A percentile compares a stretch with the other conserved stretches of the same genome.
These are phyloP conservation scores for Whalleya microplaca DNA, from an alignment of 2,329 filamentous ascomycete genomes.

Conservation along the genomic window DNA sequence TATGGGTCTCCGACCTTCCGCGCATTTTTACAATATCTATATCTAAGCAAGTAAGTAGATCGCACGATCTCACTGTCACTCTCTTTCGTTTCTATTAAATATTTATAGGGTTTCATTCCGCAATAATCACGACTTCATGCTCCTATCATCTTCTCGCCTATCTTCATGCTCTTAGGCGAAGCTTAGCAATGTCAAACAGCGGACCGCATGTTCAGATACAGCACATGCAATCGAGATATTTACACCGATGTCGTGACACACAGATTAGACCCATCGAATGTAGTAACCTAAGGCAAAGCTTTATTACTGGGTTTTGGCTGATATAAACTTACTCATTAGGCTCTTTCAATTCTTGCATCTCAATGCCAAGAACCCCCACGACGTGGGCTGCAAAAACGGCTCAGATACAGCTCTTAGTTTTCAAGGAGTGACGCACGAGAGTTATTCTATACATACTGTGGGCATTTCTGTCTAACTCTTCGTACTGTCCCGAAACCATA, in stretches of 20 bases:
- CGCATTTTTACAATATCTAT: slow-evolving; percentile 14
- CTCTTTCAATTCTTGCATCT: slow-evolving; percentile 28
- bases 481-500: slow-evolving; percentile 9
- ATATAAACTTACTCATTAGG: slow-evolving; percentile 28
- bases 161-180: slow-evolving; percentile 11
- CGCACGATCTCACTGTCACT: slow-evolving; percentile 19
- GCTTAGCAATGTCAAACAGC: slow-evolving; percentile 13
- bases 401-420: slow-evolving; percentile 11
- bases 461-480: slow-evolving; percentile 9
- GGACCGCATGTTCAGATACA: not conserved
- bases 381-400: slow-evolving; percentile 9
- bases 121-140: slow-evolving; percentile 16
- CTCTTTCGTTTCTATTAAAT: slow-evolving; percentile 9
- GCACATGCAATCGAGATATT: slow-evolving; percentile 7
- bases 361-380: slow-evolving; percentile 13
- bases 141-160: slow-evolving; percentile 11
- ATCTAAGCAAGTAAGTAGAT: slow-evolving; percentile 16
- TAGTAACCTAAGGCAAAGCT: slow-evolving; percentile 15
- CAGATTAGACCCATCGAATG: slow-evolving; percentile 16
- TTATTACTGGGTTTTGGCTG: slow-evolving; percentile 27
- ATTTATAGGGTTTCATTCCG: slow-evolving; percentile 22
- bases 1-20: slow-evolving; percentile 19
- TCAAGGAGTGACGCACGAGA: slow-evolving; percentile 3
- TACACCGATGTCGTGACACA: slow-evolving; percentile 17
- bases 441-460: slow-evolving; percentile 7